Evolutionary conservation across 352 stramenopile species (phyloP).

Genomic region (Pythium sp.): DNA sequence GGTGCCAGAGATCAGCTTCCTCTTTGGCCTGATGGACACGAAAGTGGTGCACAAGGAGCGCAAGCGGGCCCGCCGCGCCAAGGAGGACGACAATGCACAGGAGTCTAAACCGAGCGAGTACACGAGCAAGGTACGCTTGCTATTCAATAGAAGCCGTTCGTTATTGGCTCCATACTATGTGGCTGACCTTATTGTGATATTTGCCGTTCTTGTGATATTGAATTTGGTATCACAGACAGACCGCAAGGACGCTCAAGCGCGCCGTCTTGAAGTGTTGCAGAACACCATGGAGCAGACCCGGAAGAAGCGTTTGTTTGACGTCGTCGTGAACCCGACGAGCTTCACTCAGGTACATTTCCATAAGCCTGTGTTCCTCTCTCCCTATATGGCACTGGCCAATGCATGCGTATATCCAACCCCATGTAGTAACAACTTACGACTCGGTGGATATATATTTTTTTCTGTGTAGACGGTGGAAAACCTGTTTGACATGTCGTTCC

Average conservation of each 20-base stretch:
- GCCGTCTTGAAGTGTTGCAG: slow-evolving; percentile 65
- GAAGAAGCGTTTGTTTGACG: slow-evolving; percentile 59
- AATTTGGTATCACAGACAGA: slow-evolving; percentile 43
- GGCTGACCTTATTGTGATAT: too few species aligned
- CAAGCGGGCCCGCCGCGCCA: slow-evolving; percentile 38
- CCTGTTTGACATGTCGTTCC: slow-evolving; percentile 81
- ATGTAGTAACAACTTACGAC: too few species aligned
- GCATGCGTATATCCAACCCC: too few species aligned
- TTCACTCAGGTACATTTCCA: slow-evolving; percentile 59
- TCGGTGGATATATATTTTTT: too few species aligned
- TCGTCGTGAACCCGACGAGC: slow-evolving; percentile 68
- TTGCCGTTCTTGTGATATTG: background rate
- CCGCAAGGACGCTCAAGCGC: slow-evolving; percentile 76
- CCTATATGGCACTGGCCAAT: too few species aligned
- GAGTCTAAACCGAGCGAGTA: slow-evolving; percentile 69
- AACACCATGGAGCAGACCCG: slow-evolving; percentile 39
- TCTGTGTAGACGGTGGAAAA: slow-evolving; percentile 70
- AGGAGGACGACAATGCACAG: slow-evolving; percentile 49
- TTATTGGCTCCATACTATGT: background rate
- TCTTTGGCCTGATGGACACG: slow-evolving; percentile 79
- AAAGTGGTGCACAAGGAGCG: slow-evolving; percentile 72
- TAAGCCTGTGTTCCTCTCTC: background rate
- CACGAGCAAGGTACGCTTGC: slow-evolving; percentile 53
- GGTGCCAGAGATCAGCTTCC: slow-evolving; percentile 67
- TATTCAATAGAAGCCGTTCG: background rate